Evolutionary conservation across 768 basidiomycete genomes (phyloP).

Genomic region (Neoboletus magnificus): DNA sequence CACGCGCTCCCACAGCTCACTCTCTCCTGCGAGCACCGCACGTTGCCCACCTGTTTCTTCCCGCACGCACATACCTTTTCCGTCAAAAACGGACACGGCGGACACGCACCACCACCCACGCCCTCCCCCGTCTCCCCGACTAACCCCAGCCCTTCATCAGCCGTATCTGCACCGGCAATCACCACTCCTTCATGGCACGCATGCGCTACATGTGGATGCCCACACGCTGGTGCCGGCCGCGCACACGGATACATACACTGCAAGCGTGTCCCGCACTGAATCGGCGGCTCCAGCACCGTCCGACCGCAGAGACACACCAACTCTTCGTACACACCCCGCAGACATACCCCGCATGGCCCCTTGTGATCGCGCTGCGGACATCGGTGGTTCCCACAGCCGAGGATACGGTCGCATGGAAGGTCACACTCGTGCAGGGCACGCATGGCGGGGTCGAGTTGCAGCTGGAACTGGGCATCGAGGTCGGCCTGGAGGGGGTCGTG

Average conservation of each 20-base stretch:
- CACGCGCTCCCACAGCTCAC: constrained; percentile 85
- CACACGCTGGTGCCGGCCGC: constrained; percentile 67
- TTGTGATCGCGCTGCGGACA: constrained; percentile 83
- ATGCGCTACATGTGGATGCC: constrained; percentile 76
- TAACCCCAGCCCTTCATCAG: constrained; percentile 22
- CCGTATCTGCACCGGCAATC: constrained; percentile 25
- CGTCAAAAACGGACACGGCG: constrained; percentile 83
- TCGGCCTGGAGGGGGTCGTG: constrained; percentile 28
- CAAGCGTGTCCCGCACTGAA: constrained; percentile 81
- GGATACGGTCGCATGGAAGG: constrained; percentile 67
- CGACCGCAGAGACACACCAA: constrained; percentile 79
- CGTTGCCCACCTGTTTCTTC: constrained; percentile 74
- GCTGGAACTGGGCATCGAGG: constrained; percentile 28
- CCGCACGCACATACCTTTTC: constrained; percentile 85
- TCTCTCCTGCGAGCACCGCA: constrained; percentile 74
- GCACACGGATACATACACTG: constrained; percentile 79
- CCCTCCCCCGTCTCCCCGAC: neutral
- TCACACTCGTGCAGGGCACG: constrained; percentile 83
- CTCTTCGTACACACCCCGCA: constrained; percentile 92
- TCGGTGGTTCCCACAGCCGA: constrained; percentile 73
- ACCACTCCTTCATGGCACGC: constrained; percentile 72
- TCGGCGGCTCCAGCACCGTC: constrained; percentile 86
- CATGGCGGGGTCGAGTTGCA: constrained; percentile 45
- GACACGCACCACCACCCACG: constrained; percentile 45
- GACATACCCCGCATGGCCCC: constrained; percentile 77